phyloP scores from a whole-genome alignment of 2,329 filamentous ascomycete species.

The Scytalidium lignicola region DNA sequence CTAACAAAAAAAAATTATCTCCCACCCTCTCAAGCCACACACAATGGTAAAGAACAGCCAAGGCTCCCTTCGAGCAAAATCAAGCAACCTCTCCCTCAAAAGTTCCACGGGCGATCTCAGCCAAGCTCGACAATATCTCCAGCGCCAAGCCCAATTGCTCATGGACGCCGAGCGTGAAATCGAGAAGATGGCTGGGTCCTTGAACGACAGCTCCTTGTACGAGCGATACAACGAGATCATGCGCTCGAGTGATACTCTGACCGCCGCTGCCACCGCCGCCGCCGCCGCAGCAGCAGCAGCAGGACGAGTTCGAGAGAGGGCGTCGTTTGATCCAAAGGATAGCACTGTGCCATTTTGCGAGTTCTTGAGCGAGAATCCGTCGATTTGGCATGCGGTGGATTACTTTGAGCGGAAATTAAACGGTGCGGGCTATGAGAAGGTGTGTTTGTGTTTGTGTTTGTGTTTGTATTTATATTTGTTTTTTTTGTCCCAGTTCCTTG shows the following conservation, averaged over 20 bases:
- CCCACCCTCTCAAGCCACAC: neutral
- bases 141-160: neutral
- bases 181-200: neutral
- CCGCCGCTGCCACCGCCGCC: too few species aligned
- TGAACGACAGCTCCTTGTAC: conserved; percentile 6
- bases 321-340: conserved; percentile 6
- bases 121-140: neutral
- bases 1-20: neutral
- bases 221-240: conserved; percentile 14
- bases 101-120: neutral
- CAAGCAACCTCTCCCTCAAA: conserved; percentile 15
- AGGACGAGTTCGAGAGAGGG: conserved; percentile 1
- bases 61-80: conserved; percentile 17
- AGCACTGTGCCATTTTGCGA: conserved; percentile 73
- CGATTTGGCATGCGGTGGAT: conserved; percentile 84
- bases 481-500: too few species aligned
- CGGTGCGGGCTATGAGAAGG: conserved; percentile 67
- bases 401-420: conserved; percentile 70
- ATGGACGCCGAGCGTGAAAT: neutral
- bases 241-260: neutral
- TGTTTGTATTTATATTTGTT: too few species aligned
- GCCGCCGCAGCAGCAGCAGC: neutral
- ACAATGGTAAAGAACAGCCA: conserved; percentile 22
- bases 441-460: conserved; percentile 31
- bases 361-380: conserved; percentile 86